Conservation (phyloP, 345 rosid genomes). For the Populus tremula region DNA sequence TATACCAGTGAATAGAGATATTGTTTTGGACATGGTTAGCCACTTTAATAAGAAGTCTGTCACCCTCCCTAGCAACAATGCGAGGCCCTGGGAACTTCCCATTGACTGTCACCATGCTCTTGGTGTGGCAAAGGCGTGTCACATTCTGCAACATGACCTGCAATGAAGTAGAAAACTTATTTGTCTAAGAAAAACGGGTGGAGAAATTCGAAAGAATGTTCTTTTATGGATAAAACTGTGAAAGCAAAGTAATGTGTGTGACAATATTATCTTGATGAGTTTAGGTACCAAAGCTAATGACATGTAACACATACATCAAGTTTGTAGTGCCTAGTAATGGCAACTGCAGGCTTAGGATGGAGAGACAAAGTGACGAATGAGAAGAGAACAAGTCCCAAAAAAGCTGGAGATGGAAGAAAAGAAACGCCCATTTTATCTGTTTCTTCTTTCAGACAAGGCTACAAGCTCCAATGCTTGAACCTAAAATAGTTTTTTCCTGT, state of each 20-base stretch:
- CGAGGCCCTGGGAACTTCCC: slow-evolving; percentile 12
- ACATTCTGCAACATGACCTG: slow-evolving; percentile 11
- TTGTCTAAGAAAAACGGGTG: background rate
- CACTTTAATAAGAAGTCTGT: background rate
- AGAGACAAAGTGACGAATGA: background rate
- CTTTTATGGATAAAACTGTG: too few species aligned
- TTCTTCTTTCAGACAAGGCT: too few species aligned
- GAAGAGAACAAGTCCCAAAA: background rate
- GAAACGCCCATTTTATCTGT: slow-evolving; percentile 22
- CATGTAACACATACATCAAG: background rate
- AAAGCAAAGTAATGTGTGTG: too few species aligned
- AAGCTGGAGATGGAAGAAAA: slow-evolving; percentile 15
- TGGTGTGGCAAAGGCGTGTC: slow-evolving; percentile 20
- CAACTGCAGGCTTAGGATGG: background rate
- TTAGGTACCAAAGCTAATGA: background rate
- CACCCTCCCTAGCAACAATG: slow-evolving; percentile 18
- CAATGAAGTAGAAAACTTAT: background rate
- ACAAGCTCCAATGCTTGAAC: too few species aligned
- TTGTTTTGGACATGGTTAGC: slow-evolving; percentile 20
- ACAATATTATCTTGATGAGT: too few species aligned
- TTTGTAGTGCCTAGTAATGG: slow-evolving; percentile 3
- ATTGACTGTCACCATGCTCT: slow-evolving; percentile 18
- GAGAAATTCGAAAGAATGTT: too few species aligned
- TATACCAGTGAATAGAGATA: slow-evolving; percentile 22
- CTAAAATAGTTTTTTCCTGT: too few species aligned